These are phyloP conservation scores for Ogataea methylovora DNA, from an alignment of 805 yeast genomes.

Conservation along the genomic window DNA sequence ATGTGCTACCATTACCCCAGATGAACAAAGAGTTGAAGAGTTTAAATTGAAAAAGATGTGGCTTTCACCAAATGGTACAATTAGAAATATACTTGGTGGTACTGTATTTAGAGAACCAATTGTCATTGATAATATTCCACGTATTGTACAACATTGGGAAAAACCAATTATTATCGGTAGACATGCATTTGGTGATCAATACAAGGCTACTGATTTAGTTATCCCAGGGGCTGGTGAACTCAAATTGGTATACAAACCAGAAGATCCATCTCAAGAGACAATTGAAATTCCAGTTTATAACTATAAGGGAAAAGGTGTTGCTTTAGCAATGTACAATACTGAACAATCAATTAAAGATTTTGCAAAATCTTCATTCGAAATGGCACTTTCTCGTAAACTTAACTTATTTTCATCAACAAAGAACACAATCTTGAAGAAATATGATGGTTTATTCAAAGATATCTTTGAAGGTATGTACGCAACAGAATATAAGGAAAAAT, in stretches of 20 bases:
- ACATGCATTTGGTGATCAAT: constrained; percentile 97
- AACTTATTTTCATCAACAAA: constrained; percentile 86
- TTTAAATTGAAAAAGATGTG: constrained; percentile 92
- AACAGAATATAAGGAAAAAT: constrained; percentile 54
- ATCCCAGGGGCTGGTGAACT: constrained; percentile 74
- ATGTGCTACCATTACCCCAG: constrained; percentile 99
- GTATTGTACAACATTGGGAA: constrained; percentile 88
- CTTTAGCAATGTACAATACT: constrained; percentile 92
- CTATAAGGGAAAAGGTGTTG: constrained; percentile 71
- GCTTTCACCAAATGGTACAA: constrained; percentile 96
- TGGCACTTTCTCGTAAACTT: constrained; percentile 72
- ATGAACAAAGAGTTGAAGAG: constrained; percentile 90
- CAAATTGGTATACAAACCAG: constrained; percentile 69
- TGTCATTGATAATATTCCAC: constrained; percentile 78
- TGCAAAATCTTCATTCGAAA: constrained; percentile 87
- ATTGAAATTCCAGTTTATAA: constrained; percentile 56
- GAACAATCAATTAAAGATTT: constrained; percentile 85
- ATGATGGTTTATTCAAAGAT: constrained; percentile 95
- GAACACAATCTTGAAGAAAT: constrained; percentile 88
- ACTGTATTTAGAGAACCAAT: constrained; percentile 97
- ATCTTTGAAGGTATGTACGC: constrained; percentile 80
- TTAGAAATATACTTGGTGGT: constrained; percentile 92
- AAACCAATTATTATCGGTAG: constrained; percentile 95
- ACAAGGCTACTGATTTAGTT: constrained; percentile 83
- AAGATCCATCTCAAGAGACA: constrained; percentile 44